Evolutionary conservation across 257 asterid species (phyloP).

Genomic region (Solanum sitiens): DNA sequence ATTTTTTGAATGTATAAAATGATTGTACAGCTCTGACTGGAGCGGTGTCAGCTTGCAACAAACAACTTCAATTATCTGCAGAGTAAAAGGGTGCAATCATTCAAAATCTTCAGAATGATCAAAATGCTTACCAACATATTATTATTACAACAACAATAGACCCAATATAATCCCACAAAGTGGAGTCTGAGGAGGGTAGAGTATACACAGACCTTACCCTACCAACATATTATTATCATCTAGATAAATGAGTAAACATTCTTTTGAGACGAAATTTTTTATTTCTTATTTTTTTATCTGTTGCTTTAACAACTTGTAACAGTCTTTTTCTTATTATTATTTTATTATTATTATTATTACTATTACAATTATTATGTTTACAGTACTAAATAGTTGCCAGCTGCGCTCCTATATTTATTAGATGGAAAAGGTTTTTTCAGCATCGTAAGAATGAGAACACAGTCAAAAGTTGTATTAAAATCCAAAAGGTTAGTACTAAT

Average conservation of each 20-base stretch:
- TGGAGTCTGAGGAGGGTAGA: background rate
- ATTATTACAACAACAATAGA: background rate
- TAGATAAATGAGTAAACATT: background rate
- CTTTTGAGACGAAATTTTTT: background rate
- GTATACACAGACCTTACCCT: background rate
- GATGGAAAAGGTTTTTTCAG: background rate
- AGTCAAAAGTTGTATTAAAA: background rate
- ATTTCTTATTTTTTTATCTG: background rate
- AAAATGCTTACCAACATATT: background rate
- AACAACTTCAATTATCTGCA: slow-evolving; percentile 85
- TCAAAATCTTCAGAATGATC: background rate
- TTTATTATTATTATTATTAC: background rate
- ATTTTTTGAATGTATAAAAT: slow-evolving; percentile 93
- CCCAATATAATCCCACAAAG: background rate
- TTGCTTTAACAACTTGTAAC: background rate
- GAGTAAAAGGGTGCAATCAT: background rate
- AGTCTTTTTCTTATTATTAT: background rate
- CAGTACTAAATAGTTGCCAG: background rate
- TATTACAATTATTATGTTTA: background rate
- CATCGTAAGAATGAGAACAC: background rate
- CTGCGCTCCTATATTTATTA: background rate
- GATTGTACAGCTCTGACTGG: slow-evolving; percentile 71
- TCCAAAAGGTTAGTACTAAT: background rate
- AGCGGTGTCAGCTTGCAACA: slow-evolving; percentile 94
- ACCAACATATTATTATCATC: background rate